Percentiles rank a stretch among this genome's conserved stretches.
Conservation (phyloP, 2,329 filamentous ascomycete species). For the Fusarium nygamai region DNA sequence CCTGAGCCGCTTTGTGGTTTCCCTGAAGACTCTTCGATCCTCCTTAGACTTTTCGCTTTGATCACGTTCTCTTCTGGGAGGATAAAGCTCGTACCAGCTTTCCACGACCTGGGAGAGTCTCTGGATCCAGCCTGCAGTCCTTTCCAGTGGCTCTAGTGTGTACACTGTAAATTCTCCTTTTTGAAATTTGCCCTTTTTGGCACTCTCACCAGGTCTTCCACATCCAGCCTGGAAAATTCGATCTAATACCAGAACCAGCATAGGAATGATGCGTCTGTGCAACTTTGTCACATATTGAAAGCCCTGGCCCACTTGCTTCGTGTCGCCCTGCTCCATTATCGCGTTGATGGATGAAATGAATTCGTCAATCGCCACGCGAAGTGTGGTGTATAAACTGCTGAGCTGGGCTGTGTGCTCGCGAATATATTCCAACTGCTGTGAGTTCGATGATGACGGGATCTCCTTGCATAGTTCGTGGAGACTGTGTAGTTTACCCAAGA, state of each 20-base stretch:
- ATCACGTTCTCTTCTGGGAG: neutral
- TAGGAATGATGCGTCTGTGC: constrained; percentile 37
- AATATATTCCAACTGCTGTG: constrained; percentile 29
- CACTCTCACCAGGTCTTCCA: neutral
- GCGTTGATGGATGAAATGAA: constrained; percentile 11
- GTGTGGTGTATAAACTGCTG: constrained; percentile 6
- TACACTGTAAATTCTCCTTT: constrained; percentile 34
- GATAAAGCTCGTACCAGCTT: constrained; percentile 18
- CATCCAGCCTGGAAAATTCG: constrained; percentile 35
- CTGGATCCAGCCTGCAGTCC: constrained; percentile 25
- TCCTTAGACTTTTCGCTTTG: neutral
- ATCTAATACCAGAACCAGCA: constrained; percentile 38
- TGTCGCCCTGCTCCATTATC: neutral
- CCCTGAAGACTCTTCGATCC: constrained; percentile 7
- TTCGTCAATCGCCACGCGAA: constrained; percentile 9
- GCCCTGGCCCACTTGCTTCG: neutral
- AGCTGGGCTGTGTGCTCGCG: constrained; percentile 4
- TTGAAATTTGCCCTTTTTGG: neutral
- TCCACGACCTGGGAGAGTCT: constrained; percentile 25
- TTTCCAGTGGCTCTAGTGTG: constrained; percentile 22
- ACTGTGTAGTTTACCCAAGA: constrained; percentile 22
- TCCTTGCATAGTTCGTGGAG: constrained; percentile 27
- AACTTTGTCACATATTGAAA: constrained; percentile 15
- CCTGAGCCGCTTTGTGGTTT: neutral
- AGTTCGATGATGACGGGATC: constrained; percentile 18